Percentiles rank a stretch among this genome's conserved stretches.
Evolutionary conservation across 2,329 filamentous ascomycete genomes (phyloP).

Genomic region (Colletotrichum sp.): DNA sequence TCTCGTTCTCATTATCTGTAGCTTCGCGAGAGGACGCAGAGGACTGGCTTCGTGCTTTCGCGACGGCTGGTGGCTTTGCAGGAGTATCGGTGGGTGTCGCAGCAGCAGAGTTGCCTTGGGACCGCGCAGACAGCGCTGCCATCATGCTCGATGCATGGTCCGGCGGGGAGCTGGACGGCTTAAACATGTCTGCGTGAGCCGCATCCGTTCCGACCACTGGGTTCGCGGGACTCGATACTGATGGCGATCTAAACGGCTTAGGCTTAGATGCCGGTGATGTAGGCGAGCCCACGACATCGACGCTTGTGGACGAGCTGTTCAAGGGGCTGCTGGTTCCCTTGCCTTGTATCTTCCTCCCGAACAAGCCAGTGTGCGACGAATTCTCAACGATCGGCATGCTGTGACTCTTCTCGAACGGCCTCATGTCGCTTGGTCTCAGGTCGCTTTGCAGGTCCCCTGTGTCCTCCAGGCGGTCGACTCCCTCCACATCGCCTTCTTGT

Average conservation of each 20-base stretch:
- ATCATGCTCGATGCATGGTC: slow-evolving; percentile 69
- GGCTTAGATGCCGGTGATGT: slow-evolving; percentile 35
- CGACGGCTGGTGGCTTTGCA: slow-evolving; percentile 39
- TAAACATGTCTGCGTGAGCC: slow-evolving; percentile 69
- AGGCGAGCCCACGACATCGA: slow-evolving; percentile 46
- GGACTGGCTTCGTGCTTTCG: slow-evolving; percentile 51
- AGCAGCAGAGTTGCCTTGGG: slow-evolving; percentile 59
- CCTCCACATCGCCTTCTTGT: slow-evolving; percentile 52
- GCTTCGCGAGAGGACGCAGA: slow-evolving; percentile 54
- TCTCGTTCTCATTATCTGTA: slow-evolving; percentile 41
- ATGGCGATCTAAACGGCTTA: slow-evolving; percentile 50
- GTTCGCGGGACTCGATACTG: slow-evolving; percentile 66
- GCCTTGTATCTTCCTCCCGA: slow-evolving; percentile 51
- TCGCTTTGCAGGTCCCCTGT: slow-evolving; percentile 41
- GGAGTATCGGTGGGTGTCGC: slow-evolving; percentile 44
- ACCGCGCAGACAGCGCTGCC: slow-evolving; percentile 69
- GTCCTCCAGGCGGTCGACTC: slow-evolving; percentile 51
- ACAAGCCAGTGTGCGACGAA: slow-evolving; percentile 46
- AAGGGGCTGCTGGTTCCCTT: slow-evolving; percentile 37
- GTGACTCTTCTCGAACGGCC: slow-evolving; percentile 61
- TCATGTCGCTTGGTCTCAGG: slow-evolving; percentile 46
- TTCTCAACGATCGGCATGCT: slow-evolving; percentile 51
- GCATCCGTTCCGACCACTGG: slow-evolving; percentile 72
- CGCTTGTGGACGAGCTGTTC: slow-evolving; percentile 51
- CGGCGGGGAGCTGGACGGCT: slow-evolving; percentile 59